Percentiles rank a stretch among this genome's conserved stretches.
These are phyloP conservation scores for Colletotrichum caudatum DNA, from an alignment of 2,329 filamentous ascomycete genomes.

Conservation along the genomic window DNA sequence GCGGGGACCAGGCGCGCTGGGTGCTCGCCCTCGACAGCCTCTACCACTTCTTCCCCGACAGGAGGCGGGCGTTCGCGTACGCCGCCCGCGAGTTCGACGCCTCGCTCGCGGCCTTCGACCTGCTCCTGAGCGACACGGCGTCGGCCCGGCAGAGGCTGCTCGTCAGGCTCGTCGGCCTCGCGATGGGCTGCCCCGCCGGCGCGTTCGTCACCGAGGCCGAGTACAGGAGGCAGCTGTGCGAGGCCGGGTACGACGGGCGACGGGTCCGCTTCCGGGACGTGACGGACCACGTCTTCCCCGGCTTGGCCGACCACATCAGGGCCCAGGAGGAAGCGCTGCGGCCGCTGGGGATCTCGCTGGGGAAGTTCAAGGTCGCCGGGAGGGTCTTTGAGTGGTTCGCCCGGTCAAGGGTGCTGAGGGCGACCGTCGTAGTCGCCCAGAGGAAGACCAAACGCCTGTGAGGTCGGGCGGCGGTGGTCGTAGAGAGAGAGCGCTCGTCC, in stretches of 20 bases:
- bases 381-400: conserved; percentile 56
- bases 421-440: conserved; percentile 51
- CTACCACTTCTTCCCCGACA: conserved; percentile 68
- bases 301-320: conserved; percentile 59
- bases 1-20: conserved; percentile 54
- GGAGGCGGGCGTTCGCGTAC: conserved; percentile 59
- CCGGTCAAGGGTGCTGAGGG: conserved; percentile 50
- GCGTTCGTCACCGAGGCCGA: conserved; percentile 61
- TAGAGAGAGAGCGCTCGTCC: neutral
- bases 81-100: conserved; percentile 57
- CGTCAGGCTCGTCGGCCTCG: conserved; percentile 57
- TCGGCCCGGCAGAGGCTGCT: conserved; percentile 48
- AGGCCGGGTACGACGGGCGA: conserved; percentile 59
- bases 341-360: conserved; percentile 53
- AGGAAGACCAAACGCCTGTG: conserved; percentile 8
- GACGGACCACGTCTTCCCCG: conserved; percentile 64
- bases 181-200: conserved; percentile 61
- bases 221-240: conserved; percentile 59
- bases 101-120: conserved; percentile 67
- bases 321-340: conserved; percentile 50
- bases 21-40: conserved; percentile 67
- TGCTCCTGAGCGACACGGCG: conserved; percentile 55
- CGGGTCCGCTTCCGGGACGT: conserved; percentile 62
- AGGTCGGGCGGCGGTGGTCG: neutral
- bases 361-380: conserved; percentile 52